Evolutionary conservation across 2,329 filamentous ascomycete genomes (phyloP), one percentile per base, ranked within the genome.

Genomic region (Mollisia scopiformis): DNA sequence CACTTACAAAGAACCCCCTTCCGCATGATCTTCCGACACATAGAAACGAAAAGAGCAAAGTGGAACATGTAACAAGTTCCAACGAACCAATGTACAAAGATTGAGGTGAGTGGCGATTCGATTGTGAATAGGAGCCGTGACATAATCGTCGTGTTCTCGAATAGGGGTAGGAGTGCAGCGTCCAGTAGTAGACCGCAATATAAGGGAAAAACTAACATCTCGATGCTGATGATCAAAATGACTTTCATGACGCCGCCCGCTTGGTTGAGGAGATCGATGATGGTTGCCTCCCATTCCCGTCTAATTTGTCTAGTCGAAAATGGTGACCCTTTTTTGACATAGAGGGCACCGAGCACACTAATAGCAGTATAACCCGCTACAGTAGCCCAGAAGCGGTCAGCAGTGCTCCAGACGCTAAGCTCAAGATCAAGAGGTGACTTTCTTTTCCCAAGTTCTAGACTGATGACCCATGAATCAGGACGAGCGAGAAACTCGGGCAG

Each of bases 61-160:
- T 99, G 95, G 78, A 99, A 99, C 96, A 99, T 99, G 76, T 99
- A 99, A 65, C 93, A 96, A 3, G 95, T 99, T 52, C 95, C 95
- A 59, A 97, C 89, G 72, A 99, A 99, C 95, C 95, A 99, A 75
- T 99, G 95, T 55, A 98, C 90, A 74, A 99, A 99, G 14, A 96
- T 86, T 14, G 94, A 97, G 0, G 93, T 97, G 67, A 94, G 84
- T 0, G 95, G 95, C 62, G 89, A 92, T 62, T 87, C 82, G 57
- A 86, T 79, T 1, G 92, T 92, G 71, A 97, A 99, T 3, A 87
- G 79, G 55, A 96, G 78, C 23, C 95, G 87, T 7, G 91, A 92
- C 65, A 84, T 83, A 55, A 97, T 76, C 0, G 90, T 93, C 0
- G 92, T 89, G 63, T 88, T 82, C 65, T 92, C 89, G 73, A 99